phyloP scores from a whole-genome alignment of 352 stramenopile genomes.

The Phytophthora melonis region DNA sequence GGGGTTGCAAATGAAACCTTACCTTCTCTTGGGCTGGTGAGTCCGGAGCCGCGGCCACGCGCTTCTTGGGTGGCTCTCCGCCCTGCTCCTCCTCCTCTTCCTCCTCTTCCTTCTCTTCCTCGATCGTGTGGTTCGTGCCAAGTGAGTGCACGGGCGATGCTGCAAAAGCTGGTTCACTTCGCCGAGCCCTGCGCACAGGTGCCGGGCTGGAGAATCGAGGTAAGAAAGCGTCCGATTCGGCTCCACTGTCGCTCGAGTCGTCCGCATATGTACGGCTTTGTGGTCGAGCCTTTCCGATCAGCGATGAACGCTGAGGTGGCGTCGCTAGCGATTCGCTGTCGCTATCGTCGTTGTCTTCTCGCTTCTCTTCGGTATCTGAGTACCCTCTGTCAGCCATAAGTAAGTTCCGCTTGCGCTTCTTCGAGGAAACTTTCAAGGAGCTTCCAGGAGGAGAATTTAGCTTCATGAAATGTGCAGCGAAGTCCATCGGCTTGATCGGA shows the following conservation, averaged over 20 bases:
- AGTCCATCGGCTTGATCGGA: slow-evolving; percentile 74
- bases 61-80: slow-evolving; percentile 22
- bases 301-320: slow-evolving; percentile 56
- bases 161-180: slow-evolving; percentile 9
- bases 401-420: slow-evolving; percentile 57
- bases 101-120: slow-evolving; percentile 22
- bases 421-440: slow-evolving; percentile 43
- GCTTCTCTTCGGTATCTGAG: slow-evolving; percentile 31
- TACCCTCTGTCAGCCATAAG: slow-evolving; percentile 14
- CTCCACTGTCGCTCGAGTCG: slow-evolving; percentile 57
- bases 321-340: slow-evolving; percentile 9
- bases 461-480: slow-evolving; percentile 64
- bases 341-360: slow-evolving; percentile 23
- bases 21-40: slow-evolving; percentile 21
- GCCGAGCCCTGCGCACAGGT: slow-evolving; percentile 33
- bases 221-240: slow-evolving; percentile 55
- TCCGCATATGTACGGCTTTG: slow-evolving; percentile 57
- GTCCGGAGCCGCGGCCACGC: slow-evolving; percentile 6
- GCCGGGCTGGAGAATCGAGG: slow-evolving; percentile 37
- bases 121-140: not conserved
- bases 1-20: not conserved
- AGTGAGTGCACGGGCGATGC: slow-evolving; percentile 19
- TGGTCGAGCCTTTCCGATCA: slow-evolving; percentile 57
- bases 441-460: slow-evolving; percentile 62
- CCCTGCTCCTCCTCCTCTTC: slow-evolving; percentile 21